phyloP scores from a whole-genome alignment of 2,329 filamentous ascomycete genomes.

The Ophiognomonia clavigignenti-juglandacearum region DNA sequence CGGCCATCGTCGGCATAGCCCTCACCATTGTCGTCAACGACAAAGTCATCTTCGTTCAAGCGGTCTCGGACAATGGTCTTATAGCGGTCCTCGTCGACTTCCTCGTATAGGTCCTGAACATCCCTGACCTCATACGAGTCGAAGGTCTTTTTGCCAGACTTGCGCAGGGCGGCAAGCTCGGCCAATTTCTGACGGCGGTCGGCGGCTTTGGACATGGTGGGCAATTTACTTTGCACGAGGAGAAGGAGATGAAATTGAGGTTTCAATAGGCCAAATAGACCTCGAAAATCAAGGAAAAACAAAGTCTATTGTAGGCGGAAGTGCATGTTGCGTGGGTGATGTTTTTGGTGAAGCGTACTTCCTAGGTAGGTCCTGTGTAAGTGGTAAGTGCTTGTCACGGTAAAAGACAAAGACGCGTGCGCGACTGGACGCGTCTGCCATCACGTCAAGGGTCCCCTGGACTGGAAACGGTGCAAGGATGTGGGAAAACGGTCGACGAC shows the following conservation, averaged over 20 bases:
- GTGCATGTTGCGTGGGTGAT: conserved; percentile 9
- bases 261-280: neutral
- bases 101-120: conserved; percentile 82
- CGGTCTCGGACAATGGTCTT: conserved; percentile 90
- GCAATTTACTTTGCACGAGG: no score
- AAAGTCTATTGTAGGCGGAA: neutral
- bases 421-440: no score
- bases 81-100: conserved; percentile 94
- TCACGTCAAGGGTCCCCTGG: no score
- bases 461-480: no score
- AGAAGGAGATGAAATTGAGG: neutral
- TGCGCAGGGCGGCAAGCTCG: conserved; percentile 77
- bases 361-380: no score
- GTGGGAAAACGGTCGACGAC: no score
- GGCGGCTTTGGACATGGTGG: conserved; percentile 38
- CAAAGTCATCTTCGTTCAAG: conserved; percentile 92
- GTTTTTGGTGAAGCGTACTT: neutral
- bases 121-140: conserved; percentile 84
- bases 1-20: conserved; percentile 95
- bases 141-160: conserved; percentile 86
- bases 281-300: neutral
- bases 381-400: no score
- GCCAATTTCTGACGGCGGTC: conserved; percentile 55
- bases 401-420: neutral
- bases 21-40: conserved; percentile 96